A percentile compares a stretch with the other conserved stretches of the same genome.
These are phyloP conservation scores for Stylosanthes scabra DNA, from an alignment of 331 rosid species.

Conservation along the genomic window DNA sequence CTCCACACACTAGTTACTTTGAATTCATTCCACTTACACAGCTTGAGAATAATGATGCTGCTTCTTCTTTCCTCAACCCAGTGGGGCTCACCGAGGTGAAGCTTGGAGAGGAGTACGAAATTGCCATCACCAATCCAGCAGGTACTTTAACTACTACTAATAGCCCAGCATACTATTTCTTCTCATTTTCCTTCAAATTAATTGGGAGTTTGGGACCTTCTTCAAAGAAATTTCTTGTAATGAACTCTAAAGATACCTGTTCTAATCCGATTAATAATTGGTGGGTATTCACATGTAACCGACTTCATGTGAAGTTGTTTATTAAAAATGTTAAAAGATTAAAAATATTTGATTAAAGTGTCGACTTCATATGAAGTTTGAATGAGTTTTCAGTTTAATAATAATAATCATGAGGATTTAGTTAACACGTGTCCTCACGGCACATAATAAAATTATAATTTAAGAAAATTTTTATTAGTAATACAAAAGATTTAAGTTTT, in stretches of 20 bases:
- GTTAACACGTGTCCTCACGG: no score
- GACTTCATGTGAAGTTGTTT: no score
- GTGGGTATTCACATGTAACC: background rate
- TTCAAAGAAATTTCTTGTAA: conserved; percentile 10
- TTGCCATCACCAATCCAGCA: conserved; percentile 69
- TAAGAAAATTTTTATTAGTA: no score
- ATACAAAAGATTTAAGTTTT: no score
- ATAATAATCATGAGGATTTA: no score
- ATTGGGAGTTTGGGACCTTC: conserved; percentile 21
- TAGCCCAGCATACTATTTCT: background rate
- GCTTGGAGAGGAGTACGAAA: conserved; percentile 83
- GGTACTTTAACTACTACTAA: conserved; percentile 33
- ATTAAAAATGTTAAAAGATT: no score
- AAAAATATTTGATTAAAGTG: no score
- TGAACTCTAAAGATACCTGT: conserved; percentile 17
- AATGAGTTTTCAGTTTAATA: no score
- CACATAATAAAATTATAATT: no score
- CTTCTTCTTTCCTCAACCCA: conserved; percentile 41
- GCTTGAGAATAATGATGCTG: conserved; percentile 20
- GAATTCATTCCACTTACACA: conserved; percentile 73
- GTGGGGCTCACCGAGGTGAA: conserved; percentile 79
- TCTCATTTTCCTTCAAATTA: background rate
- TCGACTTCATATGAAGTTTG: no score
- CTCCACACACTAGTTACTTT: conserved; percentile 84
- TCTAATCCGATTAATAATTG: conserved; percentile 37